Evolutionary conservation across 179 eudicot genomes (phyloP), one percentile per base, ranked within the genome.

Genomic region (Corrigiola litoralis): DNA sequence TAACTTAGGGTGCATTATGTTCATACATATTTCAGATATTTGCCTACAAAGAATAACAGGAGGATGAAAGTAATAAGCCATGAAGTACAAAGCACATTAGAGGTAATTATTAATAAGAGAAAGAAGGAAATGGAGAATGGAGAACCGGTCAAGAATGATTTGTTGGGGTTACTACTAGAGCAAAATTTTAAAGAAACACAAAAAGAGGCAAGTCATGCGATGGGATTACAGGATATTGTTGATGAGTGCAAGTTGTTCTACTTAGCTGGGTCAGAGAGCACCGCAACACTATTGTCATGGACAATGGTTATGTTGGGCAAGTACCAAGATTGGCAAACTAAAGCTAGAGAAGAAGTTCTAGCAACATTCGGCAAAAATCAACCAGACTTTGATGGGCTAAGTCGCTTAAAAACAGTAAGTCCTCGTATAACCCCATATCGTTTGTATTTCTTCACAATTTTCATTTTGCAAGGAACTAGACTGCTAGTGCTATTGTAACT

Each of bases 211-310:
- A 42, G n/a, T 4, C n/a, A 16, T 10, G 47, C 47, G n/a, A 48
- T 61, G 23, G 41, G 52, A 6, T 54, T 53, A n/a, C 42, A 63
- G 20, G 82, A 79, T 16, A 42, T 79, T 58, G 71, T 71, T 3
- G 79, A 62, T 13, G 79, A 78, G 42, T 78, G 79, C 79, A 78
- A 78, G 62, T 23, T 71, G 37, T 78, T 78, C 52, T 78, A 74
- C 46, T 37, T 71, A 10, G 76, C 75, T 4, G 80, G 76, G 3
- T 70, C 68, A 38, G 72, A 71, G 61, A 70, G 73, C 44, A 76
- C 80, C 37, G 62, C 80, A 11, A 10, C 16, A n/a, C 58, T 74
- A 48, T 56, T 78, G 11, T 45, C 14, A 12, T 74, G 71, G 82
- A 67, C 73, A 18, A 57, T 71, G 73, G 53, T 71, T 32, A 27